phyloP scores from a whole-genome alignment of 179 eudicot genomes.

The Corrigiola litoralis region DNA sequence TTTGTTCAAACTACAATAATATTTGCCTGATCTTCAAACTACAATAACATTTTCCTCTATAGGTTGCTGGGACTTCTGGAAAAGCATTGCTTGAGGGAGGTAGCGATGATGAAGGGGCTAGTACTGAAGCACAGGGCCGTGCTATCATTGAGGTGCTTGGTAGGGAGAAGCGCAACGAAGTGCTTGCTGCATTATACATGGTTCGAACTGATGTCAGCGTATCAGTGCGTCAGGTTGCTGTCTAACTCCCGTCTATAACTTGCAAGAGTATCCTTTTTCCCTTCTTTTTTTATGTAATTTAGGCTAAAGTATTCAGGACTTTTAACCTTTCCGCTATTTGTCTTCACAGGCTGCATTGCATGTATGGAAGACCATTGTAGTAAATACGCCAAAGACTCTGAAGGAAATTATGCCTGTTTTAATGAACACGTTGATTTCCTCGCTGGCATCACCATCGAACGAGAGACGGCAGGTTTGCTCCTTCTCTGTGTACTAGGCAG shows the following conservation, averaged over 20 bases:
- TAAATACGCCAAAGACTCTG: slow-evolving; percentile 91
- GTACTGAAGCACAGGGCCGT: slow-evolving; percentile 99
- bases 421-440: slow-evolving; percentile 79
- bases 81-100: slow-evolving; percentile 99
- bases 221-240: slow-evolving; percentile 87
- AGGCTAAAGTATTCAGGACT: not conserved
- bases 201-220: slow-evolving; percentile 96
- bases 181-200: slow-evolving; percentile 97
- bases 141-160: slow-evolving; percentile 98
- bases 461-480: slow-evolving; percentile 91
- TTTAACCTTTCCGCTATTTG: not conserved
- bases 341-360: slow-evolving; percentile 85
- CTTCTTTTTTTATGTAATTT: slow-evolving; percentile 2
- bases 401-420: slow-evolving; percentile 98
- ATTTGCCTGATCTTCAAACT: not conserved
- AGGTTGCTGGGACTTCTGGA: slow-evolving; percentile 99
- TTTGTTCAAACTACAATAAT: not conserved
- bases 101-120: slow-evolving; percentile 99
- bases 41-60: slow-evolving; percentile 5
- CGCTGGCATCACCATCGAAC: slow-evolving; percentile 93
- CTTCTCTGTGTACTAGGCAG: not conserved
- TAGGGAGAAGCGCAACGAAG: slow-evolving; percentile 89
- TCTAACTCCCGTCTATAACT: not conserved
- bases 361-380: slow-evolving; percentile 98
- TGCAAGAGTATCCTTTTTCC: not conserved